Conservation (phyloP, 2,329 filamentous ascomycete species). For the Capronia americana region DNA sequence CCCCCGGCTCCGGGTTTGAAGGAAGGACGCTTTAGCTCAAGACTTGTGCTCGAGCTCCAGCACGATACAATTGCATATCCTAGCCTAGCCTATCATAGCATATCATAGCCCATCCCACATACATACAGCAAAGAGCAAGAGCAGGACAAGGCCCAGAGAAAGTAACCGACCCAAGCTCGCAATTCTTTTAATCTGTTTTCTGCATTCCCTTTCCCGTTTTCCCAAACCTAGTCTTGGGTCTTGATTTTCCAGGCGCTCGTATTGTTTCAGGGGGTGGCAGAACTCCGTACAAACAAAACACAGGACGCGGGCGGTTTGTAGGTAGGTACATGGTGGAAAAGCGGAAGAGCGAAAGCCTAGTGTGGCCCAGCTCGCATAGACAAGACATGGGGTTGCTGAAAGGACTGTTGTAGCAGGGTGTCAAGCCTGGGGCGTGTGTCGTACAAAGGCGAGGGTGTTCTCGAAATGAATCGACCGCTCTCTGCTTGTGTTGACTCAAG, state of each 20-base stretch:
- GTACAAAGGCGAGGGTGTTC: neutral
- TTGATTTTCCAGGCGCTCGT: neutral
- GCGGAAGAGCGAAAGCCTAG: neutral
- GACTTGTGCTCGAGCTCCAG: neutral
- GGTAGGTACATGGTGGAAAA: neutral
- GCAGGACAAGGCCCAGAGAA: neutral
- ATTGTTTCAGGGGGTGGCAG: neutral
- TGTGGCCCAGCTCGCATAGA: neutral
- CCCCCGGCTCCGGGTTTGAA: neutral
- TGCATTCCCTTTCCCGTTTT: neutral
- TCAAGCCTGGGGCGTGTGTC: neutral
- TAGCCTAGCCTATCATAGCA: neutral
- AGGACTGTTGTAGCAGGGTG: neutral
- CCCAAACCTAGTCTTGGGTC: neutral
- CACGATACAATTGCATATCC: neutral
- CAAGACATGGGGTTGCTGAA: neutral
- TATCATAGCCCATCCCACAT: neutral
- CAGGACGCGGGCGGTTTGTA: neutral
- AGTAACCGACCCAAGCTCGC: neutral
- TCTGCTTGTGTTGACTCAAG: neutral
- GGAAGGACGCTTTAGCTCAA: neutral
- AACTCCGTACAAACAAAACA: conserved; percentile 1
- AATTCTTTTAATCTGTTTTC: neutral
- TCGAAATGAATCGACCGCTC: neutral
- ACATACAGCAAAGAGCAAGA: neutral